Conservation (phyloP, 164 flowering plant species). For the Nelumbo lutea region DNA sequence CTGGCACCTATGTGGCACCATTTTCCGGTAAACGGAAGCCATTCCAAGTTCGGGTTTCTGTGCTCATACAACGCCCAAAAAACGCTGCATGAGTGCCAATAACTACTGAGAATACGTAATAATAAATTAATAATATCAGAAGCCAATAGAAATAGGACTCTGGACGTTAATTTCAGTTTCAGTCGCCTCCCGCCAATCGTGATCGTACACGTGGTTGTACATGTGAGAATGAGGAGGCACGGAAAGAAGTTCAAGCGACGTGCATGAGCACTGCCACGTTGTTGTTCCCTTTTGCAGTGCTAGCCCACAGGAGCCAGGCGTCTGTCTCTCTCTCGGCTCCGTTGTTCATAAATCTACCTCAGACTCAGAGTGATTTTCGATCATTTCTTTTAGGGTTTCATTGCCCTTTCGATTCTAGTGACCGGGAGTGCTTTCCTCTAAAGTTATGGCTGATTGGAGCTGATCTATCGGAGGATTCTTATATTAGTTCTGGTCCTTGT, state of each 20-base stretch:
- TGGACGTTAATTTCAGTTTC: too few relatives aligned
- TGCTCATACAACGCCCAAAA: too few relatives aligned
- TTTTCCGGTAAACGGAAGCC: too few relatives aligned
- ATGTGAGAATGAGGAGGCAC: neutral
- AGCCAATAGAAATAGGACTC: too few relatives aligned
- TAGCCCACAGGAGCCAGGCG: conserved; percentile 14
- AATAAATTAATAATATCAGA: too few relatives aligned
- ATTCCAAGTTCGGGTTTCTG: too few relatives aligned
- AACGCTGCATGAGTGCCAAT: too few relatives aligned
- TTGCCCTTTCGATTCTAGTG: neutral
- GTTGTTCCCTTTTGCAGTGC: conserved; percentile 22
- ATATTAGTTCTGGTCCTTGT: neutral
- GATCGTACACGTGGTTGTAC: too few relatives aligned
- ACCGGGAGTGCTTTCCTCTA: neutral
- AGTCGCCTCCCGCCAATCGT: too few relatives aligned
- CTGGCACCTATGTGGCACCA: too few relatives aligned
- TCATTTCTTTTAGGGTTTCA: conserved; percentile 9
- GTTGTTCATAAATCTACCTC: neutral
- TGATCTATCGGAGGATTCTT: conserved; percentile 5
- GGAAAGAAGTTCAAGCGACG: conserved; percentile 6
- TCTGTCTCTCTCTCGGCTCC: conserved; percentile 8
- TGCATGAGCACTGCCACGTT: conserved; percentile 38
- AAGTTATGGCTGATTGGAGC: conserved; percentile 5
- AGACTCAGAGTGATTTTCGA: neutral
- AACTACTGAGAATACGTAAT: too few relatives aligned